Conservation (phyloP, 1,284 basidiomycete species). For the Papiliotrema nemorosa region DNA sequence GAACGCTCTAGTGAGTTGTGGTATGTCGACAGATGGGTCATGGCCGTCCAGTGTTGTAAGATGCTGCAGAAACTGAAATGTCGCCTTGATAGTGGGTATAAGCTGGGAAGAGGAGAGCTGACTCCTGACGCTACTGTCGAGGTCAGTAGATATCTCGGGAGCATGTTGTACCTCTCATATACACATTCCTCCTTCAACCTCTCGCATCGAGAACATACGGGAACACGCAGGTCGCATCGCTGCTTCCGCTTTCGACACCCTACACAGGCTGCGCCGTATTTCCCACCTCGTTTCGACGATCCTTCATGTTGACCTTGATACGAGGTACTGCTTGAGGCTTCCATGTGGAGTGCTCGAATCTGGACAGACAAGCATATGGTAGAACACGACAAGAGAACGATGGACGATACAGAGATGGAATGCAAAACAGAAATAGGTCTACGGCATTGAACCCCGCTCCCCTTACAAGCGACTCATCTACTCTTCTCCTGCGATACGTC, state of each 20-base stretch:
- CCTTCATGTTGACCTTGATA: too few species aligned
- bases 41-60: background rate
- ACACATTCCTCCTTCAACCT: constrained; percentile 11
- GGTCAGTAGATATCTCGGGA: background rate
- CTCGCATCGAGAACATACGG: constrained; percentile 10
- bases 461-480: background rate
- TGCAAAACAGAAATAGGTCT: background rate
- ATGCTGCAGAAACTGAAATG: background rate
- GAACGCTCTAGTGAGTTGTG: background rate
- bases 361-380: too few species aligned
- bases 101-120: constrained; percentile 1
- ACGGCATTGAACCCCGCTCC: background rate
- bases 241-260: constrained; percentile 13
- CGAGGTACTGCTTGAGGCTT: too few species aligned
- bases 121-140: constrained; percentile 1
- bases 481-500: background rate
- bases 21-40: background rate
- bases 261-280: constrained; percentile 13
- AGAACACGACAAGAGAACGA: background rate
- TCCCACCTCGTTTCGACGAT: background rate
- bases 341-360: too few species aligned
- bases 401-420: background rate
- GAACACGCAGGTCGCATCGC: constrained; percentile 8
- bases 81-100: background rate
- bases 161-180: constrained; percentile 9